Evolutionary conservation across 768 basidiomycete genomes (phyloP).

Genomic region (Suillus ampliporus): DNA sequence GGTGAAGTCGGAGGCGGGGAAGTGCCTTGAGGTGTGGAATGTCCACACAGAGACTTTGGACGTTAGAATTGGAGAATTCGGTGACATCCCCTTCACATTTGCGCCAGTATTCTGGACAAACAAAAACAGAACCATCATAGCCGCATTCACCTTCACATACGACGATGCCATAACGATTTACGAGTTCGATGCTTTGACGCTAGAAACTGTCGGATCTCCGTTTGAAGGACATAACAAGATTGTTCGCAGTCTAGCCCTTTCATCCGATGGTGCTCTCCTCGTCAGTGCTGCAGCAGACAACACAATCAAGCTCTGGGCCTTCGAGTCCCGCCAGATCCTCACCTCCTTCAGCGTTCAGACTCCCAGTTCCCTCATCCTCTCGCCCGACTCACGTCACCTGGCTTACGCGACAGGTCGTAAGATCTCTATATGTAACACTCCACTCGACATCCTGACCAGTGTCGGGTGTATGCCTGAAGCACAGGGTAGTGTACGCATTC

Average conservation of each 20-base stretch:
- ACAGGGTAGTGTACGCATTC: background rate
- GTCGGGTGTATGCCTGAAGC: background rate
- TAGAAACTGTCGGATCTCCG: background rate
- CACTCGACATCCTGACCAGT: background rate
- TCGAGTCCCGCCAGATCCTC: background rate
- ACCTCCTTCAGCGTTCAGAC: background rate
- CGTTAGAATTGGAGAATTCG: background rate
- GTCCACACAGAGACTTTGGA: background rate
- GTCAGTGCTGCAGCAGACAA: background rate
- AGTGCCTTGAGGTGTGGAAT: conserved; percentile 5
- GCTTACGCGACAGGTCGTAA: background rate
- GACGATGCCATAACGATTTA: background rate
- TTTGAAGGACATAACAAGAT: background rate
- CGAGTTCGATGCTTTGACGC: background rate
- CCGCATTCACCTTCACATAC: background rate
- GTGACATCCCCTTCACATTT: background rate
- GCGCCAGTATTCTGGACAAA: conserved; percentile 2
- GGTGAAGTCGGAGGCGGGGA: background rate
- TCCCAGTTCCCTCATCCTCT: background rate
- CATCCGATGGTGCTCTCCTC: background rate
- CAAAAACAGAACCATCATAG: background rate
- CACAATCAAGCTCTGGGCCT: conserved; percentile 1
- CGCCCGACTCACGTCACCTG: background rate
- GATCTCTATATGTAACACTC: background rate
- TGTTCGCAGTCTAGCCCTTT: background rate